These are phyloP conservation scores for Didymella exigua DNA, from an alignment of 2,329 filamentous ascomycete genomes.

Conservation along the genomic window DNA sequence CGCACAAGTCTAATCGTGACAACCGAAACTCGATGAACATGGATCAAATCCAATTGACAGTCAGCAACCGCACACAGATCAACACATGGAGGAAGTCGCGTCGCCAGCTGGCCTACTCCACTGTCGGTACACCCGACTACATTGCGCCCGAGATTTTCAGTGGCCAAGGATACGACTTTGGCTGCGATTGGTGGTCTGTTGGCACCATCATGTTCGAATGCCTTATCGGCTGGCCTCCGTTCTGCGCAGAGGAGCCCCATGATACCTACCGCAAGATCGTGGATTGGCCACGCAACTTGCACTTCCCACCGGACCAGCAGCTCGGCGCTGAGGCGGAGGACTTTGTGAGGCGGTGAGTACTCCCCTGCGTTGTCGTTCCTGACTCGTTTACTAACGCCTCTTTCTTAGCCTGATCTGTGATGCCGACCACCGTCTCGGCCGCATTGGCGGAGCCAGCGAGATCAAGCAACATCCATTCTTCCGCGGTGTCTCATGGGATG, in stretches of 20 bases:
- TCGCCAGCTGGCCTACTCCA: conserved; percentile 95
- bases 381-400: conserved; percentile 26
- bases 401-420: conserved; percentile 82
- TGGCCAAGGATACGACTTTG: conserved; percentile 91
- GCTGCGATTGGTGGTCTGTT: conserved; percentile 99
- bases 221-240: conserved; percentile 96
- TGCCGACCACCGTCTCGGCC: conserved; percentile 87
- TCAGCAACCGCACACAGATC: conserved; percentile 96
- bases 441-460: conserved; percentile 80
- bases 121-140: conserved; percentile 96
- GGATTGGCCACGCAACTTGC: conserved; percentile 93
- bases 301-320: conserved; percentile 95
- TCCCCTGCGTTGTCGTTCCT: conserved; percentile 8
- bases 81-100: conserved; percentile 98
- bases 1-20: conserved; percentile 53
- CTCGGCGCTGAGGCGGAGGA: conserved; percentile 88
- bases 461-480: conserved; percentile 97
- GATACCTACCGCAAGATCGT: conserved; percentile 99
- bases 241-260: conserved; percentile 96
- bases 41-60: conserved; percentile 97
- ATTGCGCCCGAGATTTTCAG: conserved; percentile 99
- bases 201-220: conserved; percentile 99
- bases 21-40: conserved; percentile 94
- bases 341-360: conserved; percentile 82
- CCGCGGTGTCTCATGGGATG: conserved; percentile 94